Conservation (phyloP, 257 asterid species). For the Solanum ossicruentum region DNA sequence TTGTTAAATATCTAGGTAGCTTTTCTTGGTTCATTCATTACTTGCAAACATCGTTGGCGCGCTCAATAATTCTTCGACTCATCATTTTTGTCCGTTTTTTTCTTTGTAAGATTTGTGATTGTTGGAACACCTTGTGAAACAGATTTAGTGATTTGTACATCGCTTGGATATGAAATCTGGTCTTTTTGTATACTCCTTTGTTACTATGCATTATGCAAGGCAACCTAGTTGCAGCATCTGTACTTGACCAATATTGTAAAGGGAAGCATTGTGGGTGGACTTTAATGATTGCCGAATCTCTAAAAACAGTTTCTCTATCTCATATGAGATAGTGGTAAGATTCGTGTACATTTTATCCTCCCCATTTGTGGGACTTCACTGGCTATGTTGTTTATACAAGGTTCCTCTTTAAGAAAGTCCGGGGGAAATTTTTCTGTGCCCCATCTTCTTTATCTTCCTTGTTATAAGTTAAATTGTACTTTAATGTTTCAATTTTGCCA, state of each 20-base stretch:
- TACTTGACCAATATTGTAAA: neutral
- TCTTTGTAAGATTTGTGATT: conserved; percentile 4
- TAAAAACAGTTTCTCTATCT: too few species aligned
- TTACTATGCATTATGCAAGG: neutral
- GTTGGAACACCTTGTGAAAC: neutral
- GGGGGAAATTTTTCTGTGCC: neutral
- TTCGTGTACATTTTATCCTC: too few species aligned
- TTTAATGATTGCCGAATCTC: neutral
- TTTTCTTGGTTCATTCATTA: conserved; percentile 13
- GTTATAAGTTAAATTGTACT: neutral
- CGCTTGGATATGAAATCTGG: neutral
- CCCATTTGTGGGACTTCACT: too few species aligned
- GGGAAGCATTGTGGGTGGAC: neutral
- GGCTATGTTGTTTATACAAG: neutral
- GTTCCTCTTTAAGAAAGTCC: neutral
- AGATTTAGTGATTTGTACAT: neutral
- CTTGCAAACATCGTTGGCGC: neutral
- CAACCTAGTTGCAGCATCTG: neutral
- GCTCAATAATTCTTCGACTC: conserved; percentile 4
- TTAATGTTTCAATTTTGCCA: too few species aligned
- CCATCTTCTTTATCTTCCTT: too few species aligned
- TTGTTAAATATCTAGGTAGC: conserved; percentile 24
- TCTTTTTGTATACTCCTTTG: neutral
- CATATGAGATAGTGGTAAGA: too few species aligned
- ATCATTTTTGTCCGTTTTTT: neutral